These are phyloP conservation scores for Rubus parviflorus DNA, from an alignment of 306 rosid species.

Conservation along the genomic window DNA sequence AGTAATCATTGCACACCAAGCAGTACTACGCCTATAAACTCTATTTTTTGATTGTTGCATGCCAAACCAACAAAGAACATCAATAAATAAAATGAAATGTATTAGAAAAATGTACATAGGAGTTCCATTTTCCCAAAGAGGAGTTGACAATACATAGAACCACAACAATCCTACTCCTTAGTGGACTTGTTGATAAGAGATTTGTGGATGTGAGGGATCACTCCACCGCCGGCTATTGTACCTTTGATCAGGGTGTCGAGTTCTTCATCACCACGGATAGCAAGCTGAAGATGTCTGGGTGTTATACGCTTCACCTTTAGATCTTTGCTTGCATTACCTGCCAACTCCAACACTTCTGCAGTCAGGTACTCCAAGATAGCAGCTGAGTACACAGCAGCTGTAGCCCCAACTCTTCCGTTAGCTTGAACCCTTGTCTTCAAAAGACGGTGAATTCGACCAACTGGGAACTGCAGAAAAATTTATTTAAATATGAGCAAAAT, in stretches of 20 bases:
- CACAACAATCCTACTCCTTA: slow-evolving; percentile 22
- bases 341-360: slow-evolving; percentile 40
- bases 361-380: slow-evolving; percentile 37
- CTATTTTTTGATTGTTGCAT: too few relatives aligned
- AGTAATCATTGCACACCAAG: neutral
- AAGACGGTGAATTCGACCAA: slow-evolving; percentile 40
- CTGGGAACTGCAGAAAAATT: slow-evolving; percentile 28
- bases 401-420: slow-evolving; percentile 37
- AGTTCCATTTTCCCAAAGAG: neutral
- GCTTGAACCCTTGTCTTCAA: slow-evolving; percentile 30
- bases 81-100: slow-evolving; percentile 7
- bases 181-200: slow-evolving; percentile 40
- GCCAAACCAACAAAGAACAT: slow-evolving; percentile 15
- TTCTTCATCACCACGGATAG: slow-evolving; percentile 36
- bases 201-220: slow-evolving; percentile 38
- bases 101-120: slow-evolving; percentile 26
- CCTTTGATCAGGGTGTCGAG: slow-evolving; percentile 42
- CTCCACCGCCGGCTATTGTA: slow-evolving; percentile 40
- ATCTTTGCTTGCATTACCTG: slow-evolving; percentile 43
- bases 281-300: slow-evolving; percentile 38
- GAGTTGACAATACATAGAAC: slow-evolving; percentile 4
- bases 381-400: slow-evolving; percentile 37
- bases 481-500: neutral
- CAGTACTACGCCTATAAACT: neutral
- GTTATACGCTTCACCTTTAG: slow-evolving; percentile 42